Evolutionary conservation across 1,284 basidiomycete genomes (phyloP).

Genomic region (Grifola frondosa): DNA sequence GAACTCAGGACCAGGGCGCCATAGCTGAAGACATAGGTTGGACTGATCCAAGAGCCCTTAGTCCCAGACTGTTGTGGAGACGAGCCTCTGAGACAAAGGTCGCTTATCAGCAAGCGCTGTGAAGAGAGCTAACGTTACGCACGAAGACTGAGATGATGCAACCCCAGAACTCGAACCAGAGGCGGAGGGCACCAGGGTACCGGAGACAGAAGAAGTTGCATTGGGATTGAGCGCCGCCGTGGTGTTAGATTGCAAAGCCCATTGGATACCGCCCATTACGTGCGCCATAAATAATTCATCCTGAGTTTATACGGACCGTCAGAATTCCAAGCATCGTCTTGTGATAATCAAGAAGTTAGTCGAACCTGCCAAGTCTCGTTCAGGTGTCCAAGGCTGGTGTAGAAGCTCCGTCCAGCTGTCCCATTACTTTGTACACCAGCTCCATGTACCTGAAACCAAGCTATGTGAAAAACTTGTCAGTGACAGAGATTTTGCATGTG

Average conservation of each 20-base stretch:
- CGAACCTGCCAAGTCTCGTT: conserved; percentile 70
- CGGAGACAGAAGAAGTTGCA: too few species aligned
- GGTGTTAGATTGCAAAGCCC: conserved; percentile 65
- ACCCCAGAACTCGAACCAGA: not conserved
- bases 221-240: conserved; percentile 52
- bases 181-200: conserved; percentile 8
- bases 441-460: conserved; percentile 78
- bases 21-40: too few species aligned
- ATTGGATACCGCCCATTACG: conserved; percentile 71
- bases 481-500: not conserved
- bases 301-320: conserved; percentile 30
- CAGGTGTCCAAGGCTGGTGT: conserved; percentile 76
- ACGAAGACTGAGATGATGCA: not conserved
- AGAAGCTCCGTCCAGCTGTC: conserved; percentile 73
- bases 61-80: too few species aligned
- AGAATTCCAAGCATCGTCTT: not conserved
- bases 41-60: too few species aligned
- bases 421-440: conserved; percentile 50
- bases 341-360: conserved; percentile 14
- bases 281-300: conserved; percentile 67
- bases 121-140: too few species aligned
- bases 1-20: too few species aligned
- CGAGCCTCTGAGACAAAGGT: too few species aligned
- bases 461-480: conserved; percentile 32
- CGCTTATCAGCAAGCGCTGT: too few species aligned